A percentile compares a stretch with the other conserved stretches of the same genome.
Conservation (phyloP, 2,329 filamentous ascomycete genomes). For the Diaporthe citri region DNA sequence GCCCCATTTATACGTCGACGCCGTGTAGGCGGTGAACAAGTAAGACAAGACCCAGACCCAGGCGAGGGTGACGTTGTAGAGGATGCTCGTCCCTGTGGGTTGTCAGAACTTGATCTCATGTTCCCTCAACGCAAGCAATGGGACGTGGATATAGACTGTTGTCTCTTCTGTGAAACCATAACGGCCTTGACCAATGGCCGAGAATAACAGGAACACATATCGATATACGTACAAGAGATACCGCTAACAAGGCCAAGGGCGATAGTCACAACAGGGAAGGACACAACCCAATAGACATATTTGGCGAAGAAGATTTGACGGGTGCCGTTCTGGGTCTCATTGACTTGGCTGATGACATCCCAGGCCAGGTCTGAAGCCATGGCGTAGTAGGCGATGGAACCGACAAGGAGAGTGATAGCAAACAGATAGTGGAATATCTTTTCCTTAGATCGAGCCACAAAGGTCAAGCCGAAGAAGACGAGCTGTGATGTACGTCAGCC, state of each 20-base stretch:
- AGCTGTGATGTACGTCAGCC: conserved; percentile 50
- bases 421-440: conserved; percentile 70
- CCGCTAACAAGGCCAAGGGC: conserved; percentile 64
- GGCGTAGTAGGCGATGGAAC: conserved; percentile 64
- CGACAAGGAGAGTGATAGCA: conserved; percentile 61
- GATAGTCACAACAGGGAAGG: conserved; percentile 60
- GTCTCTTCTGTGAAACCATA: not conserved
- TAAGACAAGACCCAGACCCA: conserved; percentile 67
- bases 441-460: conserved; percentile 60
- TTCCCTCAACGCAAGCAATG: not conserved
- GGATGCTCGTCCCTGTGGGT: conserved; percentile 58
- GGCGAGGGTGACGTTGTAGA: conserved; percentile 61
- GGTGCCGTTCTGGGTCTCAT: conserved; percentile 48
- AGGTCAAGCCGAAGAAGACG: conserved; percentile 52
- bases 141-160: not conserved
- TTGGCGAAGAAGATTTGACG: conserved; percentile 69
- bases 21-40: conserved; percentile 61
- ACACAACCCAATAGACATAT: conserved; percentile 67
- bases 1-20: conserved; percentile 68
- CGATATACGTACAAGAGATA: conserved; percentile 55
- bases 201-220: not conserved
- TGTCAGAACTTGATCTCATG: not conserved
- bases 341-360: conserved; percentile 52
- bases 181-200: not conserved
- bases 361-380: conserved; percentile 65